A percentile compares a stretch with the other conserved stretches of the same genome.
phyloP scores from a whole-genome alignment of 2,329 filamentous ascomycete species.

The Ceratocystis albifundus region DNA sequence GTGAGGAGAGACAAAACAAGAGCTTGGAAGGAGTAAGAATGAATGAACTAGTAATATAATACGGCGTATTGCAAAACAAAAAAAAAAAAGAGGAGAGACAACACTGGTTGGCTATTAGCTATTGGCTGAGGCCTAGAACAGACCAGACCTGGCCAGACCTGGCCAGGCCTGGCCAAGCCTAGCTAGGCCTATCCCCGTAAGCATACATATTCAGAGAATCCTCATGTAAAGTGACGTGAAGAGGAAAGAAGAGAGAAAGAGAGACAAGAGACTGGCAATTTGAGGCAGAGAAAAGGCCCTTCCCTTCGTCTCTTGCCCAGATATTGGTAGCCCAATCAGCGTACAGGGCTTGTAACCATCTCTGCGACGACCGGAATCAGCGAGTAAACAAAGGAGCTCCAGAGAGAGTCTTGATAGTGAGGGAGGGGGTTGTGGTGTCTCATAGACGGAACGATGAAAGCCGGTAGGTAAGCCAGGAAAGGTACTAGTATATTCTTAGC shows the following conservation, averaged over 20 bases:
- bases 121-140: constrained; percentile 11
- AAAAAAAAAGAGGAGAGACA: background rate
- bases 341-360: too few relatives aligned
- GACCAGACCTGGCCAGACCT: background rate
- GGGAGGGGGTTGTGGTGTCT: too few relatives aligned
- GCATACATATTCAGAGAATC: background rate
- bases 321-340: too few relatives aligned
- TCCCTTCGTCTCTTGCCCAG: too few relatives aligned
- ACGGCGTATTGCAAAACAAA: background rate
- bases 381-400: background rate
- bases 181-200: background rate
- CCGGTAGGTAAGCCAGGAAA: background rate
- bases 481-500: background rate
- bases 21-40: background rate
- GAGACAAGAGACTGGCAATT: background rate
- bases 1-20: background rate
- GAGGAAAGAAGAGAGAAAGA: too few relatives aligned
- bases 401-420: background rate
- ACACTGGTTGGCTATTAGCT: background rate
- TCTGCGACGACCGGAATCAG: background rate
- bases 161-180: background rate
- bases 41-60: background rate
- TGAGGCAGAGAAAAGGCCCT: background rate
- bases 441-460: background rate
- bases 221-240: background rate